phyloP scores from a whole-genome alignment of 176 grass and related monocot species.

The Oropetium thomaeum region DNA sequence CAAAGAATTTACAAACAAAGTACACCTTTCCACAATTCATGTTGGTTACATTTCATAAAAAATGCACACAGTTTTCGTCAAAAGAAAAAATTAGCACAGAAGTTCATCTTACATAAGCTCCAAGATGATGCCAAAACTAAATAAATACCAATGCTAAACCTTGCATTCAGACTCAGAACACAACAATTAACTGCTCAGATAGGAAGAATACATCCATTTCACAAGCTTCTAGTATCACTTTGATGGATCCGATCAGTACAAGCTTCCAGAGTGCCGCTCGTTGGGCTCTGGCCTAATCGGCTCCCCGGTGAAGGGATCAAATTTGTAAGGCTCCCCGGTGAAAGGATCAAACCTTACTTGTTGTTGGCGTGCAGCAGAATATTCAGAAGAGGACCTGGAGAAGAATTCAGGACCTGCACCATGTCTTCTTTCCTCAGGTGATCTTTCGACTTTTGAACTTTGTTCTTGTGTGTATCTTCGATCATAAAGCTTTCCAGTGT shows the following conservation, averaged over 20 bases:
- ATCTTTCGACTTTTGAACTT: constrained; percentile 29
- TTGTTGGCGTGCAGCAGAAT: constrained; percentile 38
- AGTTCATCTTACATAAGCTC: not conserved
- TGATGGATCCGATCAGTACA: constrained; percentile 21
- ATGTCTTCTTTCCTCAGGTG: constrained; percentile 37
- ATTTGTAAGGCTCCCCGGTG: constrained; percentile 79
- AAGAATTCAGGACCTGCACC: constrained; percentile 26
- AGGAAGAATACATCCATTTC: not conserved
- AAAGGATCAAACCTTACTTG: constrained; percentile 78
- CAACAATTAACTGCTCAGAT: not conserved
- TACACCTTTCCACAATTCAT: not conserved
- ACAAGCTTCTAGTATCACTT: not conserved
- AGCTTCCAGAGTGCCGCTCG: constrained; percentile 23
- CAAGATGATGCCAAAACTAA: not conserved
- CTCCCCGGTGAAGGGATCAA: constrained; percentile 81
- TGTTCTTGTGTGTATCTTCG: constrained; percentile 33
- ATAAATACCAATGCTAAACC: not conserved
- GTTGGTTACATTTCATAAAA: not conserved
- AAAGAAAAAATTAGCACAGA: not conserved
- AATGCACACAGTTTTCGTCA: not conserved
- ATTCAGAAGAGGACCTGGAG: constrained; percentile 41
- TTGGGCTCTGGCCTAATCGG: constrained; percentile 43
- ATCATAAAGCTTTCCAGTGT: constrained; percentile 37
- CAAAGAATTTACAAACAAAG: not conserved
- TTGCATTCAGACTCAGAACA: not conserved